Evolutionary conservation across 2,329 filamentous ascomycete genomes (phyloP).

Genomic region (Penicillium hesseltinei): DNA sequence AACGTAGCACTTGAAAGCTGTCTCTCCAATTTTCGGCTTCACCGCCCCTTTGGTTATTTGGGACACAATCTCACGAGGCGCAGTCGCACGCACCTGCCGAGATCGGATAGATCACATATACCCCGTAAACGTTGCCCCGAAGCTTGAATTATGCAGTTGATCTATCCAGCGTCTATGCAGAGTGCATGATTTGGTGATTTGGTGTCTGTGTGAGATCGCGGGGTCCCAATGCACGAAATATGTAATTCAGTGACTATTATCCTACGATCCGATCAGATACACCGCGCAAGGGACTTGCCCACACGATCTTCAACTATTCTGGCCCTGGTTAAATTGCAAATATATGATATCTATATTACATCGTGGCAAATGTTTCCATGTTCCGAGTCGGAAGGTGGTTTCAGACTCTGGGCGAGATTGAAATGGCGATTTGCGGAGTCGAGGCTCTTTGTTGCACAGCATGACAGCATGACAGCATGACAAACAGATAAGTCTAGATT

Average conservation of each 20-base stretch:
- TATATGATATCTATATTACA: background rate
- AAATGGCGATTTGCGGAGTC: constrained; percentile 3
- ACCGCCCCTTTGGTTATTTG: constrained; percentile 11
- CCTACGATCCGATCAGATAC: constrained; percentile 14
- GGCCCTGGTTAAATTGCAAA: constrained; percentile 11
- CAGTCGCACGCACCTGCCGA: constrained; percentile 7
- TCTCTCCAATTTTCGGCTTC: constrained; percentile 6
- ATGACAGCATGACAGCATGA: background rate
- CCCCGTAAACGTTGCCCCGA: constrained; percentile 6
- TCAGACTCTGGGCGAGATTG: background rate
- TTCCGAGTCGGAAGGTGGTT: constrained; percentile 1
- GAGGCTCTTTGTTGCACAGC: background rate
- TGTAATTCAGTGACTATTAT: constrained; percentile 8
- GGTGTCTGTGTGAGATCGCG: constrained; percentile 1
- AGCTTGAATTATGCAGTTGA: constrained; percentile 20
- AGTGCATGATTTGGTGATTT: constrained; percentile 4
- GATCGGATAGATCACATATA: constrained; percentile 8
- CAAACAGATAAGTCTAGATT: background rate
- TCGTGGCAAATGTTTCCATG: background rate
- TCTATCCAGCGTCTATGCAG: constrained; percentile 8
- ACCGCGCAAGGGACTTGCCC: constrained; percentile 22
- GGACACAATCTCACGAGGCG: constrained; percentile 7
- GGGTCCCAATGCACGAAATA: constrained; percentile 4
- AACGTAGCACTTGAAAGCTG: constrained; percentile 1
- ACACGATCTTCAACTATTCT: constrained; percentile 15